phyloP scores from a whole-genome alignment of 106 monocot species.

The Apostasia ramifera region DNA sequence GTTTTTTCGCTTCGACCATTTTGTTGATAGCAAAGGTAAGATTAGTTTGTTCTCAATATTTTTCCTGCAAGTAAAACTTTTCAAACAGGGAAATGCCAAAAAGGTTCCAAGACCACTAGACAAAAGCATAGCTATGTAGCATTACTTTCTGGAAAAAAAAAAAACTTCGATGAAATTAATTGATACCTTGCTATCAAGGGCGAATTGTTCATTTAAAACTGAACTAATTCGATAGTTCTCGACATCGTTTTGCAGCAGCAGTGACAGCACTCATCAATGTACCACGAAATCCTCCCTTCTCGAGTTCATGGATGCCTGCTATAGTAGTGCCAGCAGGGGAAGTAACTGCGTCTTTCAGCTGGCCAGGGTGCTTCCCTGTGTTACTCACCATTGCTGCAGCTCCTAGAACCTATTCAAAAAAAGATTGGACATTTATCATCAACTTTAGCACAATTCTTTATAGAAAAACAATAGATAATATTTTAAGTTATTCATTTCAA shows the following conservation, averaged over 20 bases:
- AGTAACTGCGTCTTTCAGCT: slow-evolving; percentile 89
- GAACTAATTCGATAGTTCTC: slow-evolving; percentile 37
- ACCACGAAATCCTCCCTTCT: slow-evolving; percentile 66
- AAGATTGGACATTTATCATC: not conserved
- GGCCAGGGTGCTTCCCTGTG: slow-evolving; percentile 82
- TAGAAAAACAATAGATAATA: not conserved
- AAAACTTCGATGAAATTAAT: too few species aligned
- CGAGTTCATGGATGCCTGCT: slow-evolving; percentile 77
- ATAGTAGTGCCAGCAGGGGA: slow-evolving; percentile 96
- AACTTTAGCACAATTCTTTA: not conserved
- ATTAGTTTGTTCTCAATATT: too few species aligned
- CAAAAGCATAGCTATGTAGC: too few species aligned
- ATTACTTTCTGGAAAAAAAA: too few species aligned
- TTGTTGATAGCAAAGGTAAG: too few species aligned
- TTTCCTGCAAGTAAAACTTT: too few species aligned
- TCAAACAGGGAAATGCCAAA: too few species aligned
- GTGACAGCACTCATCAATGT: slow-evolving; percentile 80
- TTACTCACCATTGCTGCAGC: slow-evolving; percentile 76
- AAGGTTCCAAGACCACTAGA: too few species aligned
- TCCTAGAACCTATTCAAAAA: slow-evolving; percentile 61
- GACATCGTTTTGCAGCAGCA: slow-evolving; percentile 72
- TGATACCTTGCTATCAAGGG: too few species aligned
- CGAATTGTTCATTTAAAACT: too few species aligned
- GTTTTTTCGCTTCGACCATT: too few species aligned
- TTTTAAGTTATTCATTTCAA: not conserved